These are phyloP conservation scores for Eutrema heterophyllum DNA, from an alignment of 345 rosid species.

Conservation along the genomic window DNA sequence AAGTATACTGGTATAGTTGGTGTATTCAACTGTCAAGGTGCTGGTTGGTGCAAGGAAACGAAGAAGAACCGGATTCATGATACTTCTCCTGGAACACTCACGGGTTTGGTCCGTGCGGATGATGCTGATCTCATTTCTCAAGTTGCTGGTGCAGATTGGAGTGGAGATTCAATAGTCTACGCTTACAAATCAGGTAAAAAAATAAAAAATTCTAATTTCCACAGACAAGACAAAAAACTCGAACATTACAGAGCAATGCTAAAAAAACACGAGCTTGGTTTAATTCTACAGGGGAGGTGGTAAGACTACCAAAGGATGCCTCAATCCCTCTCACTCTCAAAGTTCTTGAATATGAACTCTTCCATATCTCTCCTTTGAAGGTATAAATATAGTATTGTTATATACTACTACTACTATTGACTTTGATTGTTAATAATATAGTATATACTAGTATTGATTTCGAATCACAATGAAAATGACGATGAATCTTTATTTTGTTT, in stretches of 20 bases:
- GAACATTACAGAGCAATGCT: not conserved
- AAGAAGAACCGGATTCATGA: conserved; percentile 89
- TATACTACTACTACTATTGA: not conserved
- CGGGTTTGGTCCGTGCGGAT: conserved; percentile 51
- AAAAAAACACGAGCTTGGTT: not conserved
- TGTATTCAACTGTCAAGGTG: conserved; percentile 97
- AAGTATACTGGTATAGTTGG: conserved; percentile 82
- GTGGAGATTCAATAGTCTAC: conserved; percentile 66
- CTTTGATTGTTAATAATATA: not conserved
- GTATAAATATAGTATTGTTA: conserved; percentile 34
- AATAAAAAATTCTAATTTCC: not conserved
- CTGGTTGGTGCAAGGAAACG: conserved; percentile 85
- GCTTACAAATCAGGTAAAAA: conserved; percentile 66
- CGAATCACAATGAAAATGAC: conserved; percentile 7
- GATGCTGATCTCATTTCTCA: conserved; percentile 73
- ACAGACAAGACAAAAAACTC: not conserved
- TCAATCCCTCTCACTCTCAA: conserved; percentile 76
- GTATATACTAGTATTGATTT: too few relatives aligned
- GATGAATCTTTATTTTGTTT: not conserved
- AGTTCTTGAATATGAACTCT: conserved; percentile 84
- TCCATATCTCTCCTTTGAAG: conserved; percentile 79
- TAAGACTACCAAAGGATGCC: conserved; percentile 65
- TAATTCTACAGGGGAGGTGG: conserved; percentile 56
- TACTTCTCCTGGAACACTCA: conserved; percentile 76
- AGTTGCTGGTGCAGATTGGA: conserved; percentile 75